Conservation (phyloP, 208 protist species). For the Wallacemonas sp. region DNA sequence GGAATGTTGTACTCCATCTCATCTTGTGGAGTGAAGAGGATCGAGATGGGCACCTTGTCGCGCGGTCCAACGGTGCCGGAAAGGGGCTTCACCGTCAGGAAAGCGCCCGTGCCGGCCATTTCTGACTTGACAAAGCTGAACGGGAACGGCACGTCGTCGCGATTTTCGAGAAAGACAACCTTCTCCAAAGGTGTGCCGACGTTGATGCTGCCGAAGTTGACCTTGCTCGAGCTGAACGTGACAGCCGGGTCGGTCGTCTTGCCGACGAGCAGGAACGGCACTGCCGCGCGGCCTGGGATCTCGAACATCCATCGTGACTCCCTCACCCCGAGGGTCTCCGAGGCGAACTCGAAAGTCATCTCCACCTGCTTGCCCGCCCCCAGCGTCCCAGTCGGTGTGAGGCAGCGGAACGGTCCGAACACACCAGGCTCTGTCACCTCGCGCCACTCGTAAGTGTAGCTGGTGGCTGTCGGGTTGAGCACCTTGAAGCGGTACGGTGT, state of each 20-base stretch:
- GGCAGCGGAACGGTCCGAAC: slow-evolving; percentile 88
- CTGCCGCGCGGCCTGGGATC: slow-evolving; percentile 75
- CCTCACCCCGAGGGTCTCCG: slow-evolving; percentile 74
- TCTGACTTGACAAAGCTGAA: slow-evolving; percentile 90
- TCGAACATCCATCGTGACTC: slow-evolving; percentile 93
- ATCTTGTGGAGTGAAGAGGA: slow-evolving; percentile 86
- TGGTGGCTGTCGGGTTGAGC: slow-evolving; percentile 93
- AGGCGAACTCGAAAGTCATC: slow-evolving; percentile 95
- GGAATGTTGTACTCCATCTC: slow-evolving; percentile 95
- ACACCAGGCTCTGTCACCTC: slow-evolving; percentile 31
- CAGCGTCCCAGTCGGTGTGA: slow-evolving; percentile 79
- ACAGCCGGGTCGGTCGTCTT: slow-evolving; percentile 92
- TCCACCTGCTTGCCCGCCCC: slow-evolving; percentile 90
- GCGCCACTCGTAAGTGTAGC: slow-evolving; percentile 94
- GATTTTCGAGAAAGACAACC: slow-evolving; percentile 91
- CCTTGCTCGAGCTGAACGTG: slow-evolving; percentile 79
- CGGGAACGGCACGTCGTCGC: slow-evolving; percentile 90
- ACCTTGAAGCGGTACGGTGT: slow-evolving; percentile 91
- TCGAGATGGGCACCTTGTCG: slow-evolving; percentile 59
- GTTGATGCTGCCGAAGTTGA: slow-evolving; percentile 92
- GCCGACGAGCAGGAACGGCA: slow-evolving; percentile 95
- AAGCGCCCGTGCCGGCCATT: slow-evolving; percentile 32
- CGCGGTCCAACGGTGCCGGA: slow-evolving; percentile 78
- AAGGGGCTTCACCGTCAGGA: slow-evolving; percentile 78
- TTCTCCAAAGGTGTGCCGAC: slow-evolving; percentile 75